Percentiles rank a stretch among this genome's conserved stretches.
Evolutionary conservation across 441 rosid species (phyloP).

Genomic region (Euphorbia corollata): DNA sequence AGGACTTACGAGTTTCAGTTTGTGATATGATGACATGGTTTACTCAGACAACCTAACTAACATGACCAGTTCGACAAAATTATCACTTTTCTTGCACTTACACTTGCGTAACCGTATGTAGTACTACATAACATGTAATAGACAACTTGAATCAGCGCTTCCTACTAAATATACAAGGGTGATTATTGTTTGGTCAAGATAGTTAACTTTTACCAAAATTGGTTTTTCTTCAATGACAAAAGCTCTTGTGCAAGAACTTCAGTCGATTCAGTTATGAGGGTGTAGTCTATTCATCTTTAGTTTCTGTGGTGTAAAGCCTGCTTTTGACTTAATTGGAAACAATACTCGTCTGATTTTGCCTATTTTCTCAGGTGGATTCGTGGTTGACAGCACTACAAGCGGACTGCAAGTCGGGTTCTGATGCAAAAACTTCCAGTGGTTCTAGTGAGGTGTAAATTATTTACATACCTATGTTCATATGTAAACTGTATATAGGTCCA

Average conservation of each 20-base stretch:
- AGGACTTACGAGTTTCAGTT: background rate
- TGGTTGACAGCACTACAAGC: slow-evolving; percentile 54
- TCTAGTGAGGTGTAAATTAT: slow-evolving; percentile 19
- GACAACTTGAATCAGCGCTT: no score
- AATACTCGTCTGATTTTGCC: background rate
- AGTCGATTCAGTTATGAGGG: background rate
- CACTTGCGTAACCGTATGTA: no score
- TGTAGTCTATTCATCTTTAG: background rate
- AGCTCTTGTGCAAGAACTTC: background rate
- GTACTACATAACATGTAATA: no score
- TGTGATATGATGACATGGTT: background rate
- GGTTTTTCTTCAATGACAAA: background rate
- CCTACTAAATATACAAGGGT: no score
- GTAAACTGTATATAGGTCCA: slow-evolving; percentile 25
- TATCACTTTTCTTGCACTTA: no score
- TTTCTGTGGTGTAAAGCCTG: background rate
- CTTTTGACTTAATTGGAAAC: background rate
- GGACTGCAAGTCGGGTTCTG: slow-evolving; percentile 43
- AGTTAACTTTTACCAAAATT: background rate
- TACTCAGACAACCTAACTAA: background rate
- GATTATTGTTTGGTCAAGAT: background rate
- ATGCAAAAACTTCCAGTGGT: slow-evolving; percentile 35
- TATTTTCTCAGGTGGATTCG: slow-evolving; percentile 47
- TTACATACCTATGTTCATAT: background rate
- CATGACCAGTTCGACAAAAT: background rate